These are phyloP conservation scores for Sclerotinia sclerotiorum DNA, from an alignment of 2,329 filamentous ascomycete genomes.

Conservation along the genomic window DNA sequence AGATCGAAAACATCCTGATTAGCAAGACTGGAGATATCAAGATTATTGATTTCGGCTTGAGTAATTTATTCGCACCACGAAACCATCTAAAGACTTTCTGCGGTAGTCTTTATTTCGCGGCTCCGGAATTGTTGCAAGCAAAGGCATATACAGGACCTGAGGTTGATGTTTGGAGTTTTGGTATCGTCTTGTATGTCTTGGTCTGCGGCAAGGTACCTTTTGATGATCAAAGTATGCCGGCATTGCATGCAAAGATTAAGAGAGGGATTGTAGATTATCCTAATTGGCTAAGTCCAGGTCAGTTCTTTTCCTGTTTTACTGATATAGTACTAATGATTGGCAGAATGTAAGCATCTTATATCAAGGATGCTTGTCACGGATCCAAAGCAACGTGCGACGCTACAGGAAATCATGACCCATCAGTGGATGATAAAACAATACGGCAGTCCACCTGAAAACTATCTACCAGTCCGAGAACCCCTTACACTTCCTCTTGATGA, in stretches of 20 bases:
- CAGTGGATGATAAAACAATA: constrained; percentile 97
- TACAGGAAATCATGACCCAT: constrained; percentile 91
- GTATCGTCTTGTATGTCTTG: constrained; percentile 93
- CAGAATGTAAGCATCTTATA: constrained; percentile 91
- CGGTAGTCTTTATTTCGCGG: constrained; percentile 95
- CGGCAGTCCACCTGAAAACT: constrained; percentile 82
- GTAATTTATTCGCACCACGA: constrained; percentile 88
- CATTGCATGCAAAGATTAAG: constrained; percentile 97
- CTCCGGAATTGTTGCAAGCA: constrained; percentile 89
- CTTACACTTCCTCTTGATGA: constrained; percentile 80
- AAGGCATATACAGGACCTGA: constrained; percentile 94
- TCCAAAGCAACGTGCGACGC: constrained; percentile 78
- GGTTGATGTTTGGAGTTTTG: constrained; percentile 98
- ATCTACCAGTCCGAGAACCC: constrained; percentile 78
- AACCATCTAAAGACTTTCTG: constrained; percentile 93
- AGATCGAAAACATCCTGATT: constrained; percentile 99
- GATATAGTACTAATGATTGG: constrained; percentile 26
- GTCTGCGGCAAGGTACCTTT: constrained; percentile 98
- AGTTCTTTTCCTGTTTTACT: constrained; percentile 39
- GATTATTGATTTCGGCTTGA: constrained; percentile 97
- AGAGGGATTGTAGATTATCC: constrained; percentile 95
- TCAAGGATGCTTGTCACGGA: constrained; percentile 96
- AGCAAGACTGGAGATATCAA: constrained; percentile 99
- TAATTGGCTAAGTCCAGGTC: constrained; percentile 86
- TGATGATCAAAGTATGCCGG: constrained; percentile 98